phyloP scores from a whole-genome alignment of 805 yeast species.

The Ogataea pignaliae region DNA sequence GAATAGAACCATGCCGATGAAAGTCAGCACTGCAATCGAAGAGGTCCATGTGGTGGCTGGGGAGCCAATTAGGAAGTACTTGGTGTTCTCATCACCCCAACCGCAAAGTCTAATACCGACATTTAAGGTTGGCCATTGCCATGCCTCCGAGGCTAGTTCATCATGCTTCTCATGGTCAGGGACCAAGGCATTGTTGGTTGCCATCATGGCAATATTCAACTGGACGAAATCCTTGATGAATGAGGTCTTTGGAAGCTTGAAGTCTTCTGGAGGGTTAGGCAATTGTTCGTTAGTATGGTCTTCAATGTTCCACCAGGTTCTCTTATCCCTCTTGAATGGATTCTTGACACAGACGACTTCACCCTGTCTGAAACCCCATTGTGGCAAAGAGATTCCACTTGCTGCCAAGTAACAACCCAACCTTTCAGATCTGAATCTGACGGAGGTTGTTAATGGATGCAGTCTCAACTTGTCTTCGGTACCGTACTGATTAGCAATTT shows the following conservation, averaged over 20 bases:
- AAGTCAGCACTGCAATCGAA: slow-evolving; percentile 50
- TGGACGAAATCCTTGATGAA: slow-evolving; percentile 74
- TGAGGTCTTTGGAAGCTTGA: slow-evolving; percentile 67
- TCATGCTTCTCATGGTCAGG: slow-evolving; percentile 77
- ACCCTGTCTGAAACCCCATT: slow-evolving; percentile 83
- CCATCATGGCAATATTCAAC: slow-evolving; percentile 82
- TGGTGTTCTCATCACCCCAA: slow-evolving; percentile 57
- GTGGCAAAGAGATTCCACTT: slow-evolving; percentile 62
- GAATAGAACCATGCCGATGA: slow-evolving; percentile 41
- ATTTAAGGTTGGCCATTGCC: slow-evolving; percentile 87
- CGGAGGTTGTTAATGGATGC: slow-evolving; percentile 74
- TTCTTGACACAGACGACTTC: slow-evolving; percentile 79
- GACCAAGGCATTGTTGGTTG: slow-evolving; percentile 75
- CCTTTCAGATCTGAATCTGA: slow-evolving; percentile 59
- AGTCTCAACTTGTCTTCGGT: slow-evolving; percentile 46
- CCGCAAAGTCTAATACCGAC: slow-evolving; percentile 73
- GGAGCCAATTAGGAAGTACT: slow-evolving; percentile 69
- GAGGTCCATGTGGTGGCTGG: slow-evolving; percentile 80
- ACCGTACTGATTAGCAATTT: slow-evolving; percentile 62
- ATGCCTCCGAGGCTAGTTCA: slow-evolving; percentile 64
- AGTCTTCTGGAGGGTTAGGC: slow-evolving; percentile 56
- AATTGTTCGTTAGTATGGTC: slow-evolving; percentile 55
- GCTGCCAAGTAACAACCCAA: slow-evolving; percentile 78
- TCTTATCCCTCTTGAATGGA: slow-evolving; percentile 69
- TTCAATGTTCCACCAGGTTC: slow-evolving; percentile 89